phyloP scores from a whole-genome alignment of 768 basidiomycete species.

The Russula dissimulans region DNA sequence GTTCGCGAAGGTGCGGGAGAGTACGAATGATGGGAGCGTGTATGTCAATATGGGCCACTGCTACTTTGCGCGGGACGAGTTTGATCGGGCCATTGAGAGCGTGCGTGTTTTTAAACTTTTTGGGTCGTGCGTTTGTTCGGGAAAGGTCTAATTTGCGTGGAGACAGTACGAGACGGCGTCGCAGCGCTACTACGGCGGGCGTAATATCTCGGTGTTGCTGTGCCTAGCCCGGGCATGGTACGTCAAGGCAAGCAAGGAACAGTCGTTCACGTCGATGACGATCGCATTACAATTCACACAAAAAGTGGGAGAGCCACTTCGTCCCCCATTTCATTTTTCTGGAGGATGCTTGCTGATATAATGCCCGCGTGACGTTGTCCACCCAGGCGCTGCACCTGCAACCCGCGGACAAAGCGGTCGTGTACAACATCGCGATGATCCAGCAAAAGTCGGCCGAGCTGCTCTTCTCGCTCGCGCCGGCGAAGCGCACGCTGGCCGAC shows the following conservation, averaged over 20 bases:
- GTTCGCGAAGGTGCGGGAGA: constrained; percentile 87
- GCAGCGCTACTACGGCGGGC: constrained; percentile 60
- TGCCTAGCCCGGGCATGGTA: constrained; percentile 93
- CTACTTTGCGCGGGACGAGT: constrained; percentile 87
- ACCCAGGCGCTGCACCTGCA: constrained; percentile 74
- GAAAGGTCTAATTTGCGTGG: neutral
- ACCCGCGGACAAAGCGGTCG: constrained; percentile 79
- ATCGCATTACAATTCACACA: constrained; percentile 81
- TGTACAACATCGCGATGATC: constrained; percentile 98
- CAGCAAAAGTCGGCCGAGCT: constrained; percentile 94
- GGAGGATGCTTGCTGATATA: too few species aligned
- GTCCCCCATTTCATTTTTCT: constrained; percentile 22
- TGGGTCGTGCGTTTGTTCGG: neutral
- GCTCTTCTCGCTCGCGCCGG: constrained; percentile 60
- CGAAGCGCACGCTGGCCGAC: constrained; percentile 75
- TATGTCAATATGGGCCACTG: constrained; percentile 97
- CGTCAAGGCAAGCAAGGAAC: constrained; percentile 85
- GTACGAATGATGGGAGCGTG: constrained; percentile 71
- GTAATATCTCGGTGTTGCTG: constrained; percentile 66
- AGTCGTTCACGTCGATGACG: constrained; percentile 71
- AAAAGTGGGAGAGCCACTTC: constrained; percentile 37
- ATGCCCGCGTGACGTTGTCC: neutral
- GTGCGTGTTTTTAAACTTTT: constrained; percentile 42
- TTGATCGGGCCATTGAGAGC: constrained; percentile 91
- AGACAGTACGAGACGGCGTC: constrained; percentile 87